A percentile compares a stretch with the other conserved stretches of the same genome.
These are phyloP conservation scores for Sesbania bispinosa DNA, from an alignment of 306 rosid species.

Conservation along the genomic window DNA sequence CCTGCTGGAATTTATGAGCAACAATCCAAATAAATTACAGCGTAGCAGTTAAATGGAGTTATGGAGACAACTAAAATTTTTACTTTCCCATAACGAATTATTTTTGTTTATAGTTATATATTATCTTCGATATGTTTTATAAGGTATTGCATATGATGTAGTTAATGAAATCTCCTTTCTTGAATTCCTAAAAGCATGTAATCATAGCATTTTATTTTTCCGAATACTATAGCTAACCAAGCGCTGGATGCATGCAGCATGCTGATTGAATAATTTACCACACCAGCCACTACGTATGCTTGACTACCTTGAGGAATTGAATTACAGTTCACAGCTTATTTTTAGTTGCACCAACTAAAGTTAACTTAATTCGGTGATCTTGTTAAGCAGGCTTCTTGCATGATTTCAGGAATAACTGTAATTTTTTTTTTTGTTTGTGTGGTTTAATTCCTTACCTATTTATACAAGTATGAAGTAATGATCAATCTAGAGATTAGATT, in stretches of 20 bases:
- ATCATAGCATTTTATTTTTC: background rate
- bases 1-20: too few species aligned
- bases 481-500: slow-evolving; percentile 13
- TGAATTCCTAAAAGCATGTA: background rate
- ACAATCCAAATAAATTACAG: too few species aligned
- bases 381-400: slow-evolving; percentile 9
- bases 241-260: background rate
- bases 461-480: background rate
- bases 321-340: background rate
- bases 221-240: background rate
- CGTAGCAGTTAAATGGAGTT: background rate
- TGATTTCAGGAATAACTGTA: slow-evolving; percentile 2
- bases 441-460: background rate
- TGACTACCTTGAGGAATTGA: background rate
- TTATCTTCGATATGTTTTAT: slow-evolving; percentile 1
- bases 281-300: background rate
- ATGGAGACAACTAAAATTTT: background rate
- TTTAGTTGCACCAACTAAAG: background rate
- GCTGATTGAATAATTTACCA: background rate
- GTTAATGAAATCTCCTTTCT: background rate
- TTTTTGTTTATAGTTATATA: background rate
- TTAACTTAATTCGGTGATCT: slow-evolving; percentile 8
- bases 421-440: background rate
- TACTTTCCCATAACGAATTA: too few species aligned
- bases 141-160: background rate